Conservation (phyloP, 75 land plant species). For the Pseudotsuga menziesii region DNA sequence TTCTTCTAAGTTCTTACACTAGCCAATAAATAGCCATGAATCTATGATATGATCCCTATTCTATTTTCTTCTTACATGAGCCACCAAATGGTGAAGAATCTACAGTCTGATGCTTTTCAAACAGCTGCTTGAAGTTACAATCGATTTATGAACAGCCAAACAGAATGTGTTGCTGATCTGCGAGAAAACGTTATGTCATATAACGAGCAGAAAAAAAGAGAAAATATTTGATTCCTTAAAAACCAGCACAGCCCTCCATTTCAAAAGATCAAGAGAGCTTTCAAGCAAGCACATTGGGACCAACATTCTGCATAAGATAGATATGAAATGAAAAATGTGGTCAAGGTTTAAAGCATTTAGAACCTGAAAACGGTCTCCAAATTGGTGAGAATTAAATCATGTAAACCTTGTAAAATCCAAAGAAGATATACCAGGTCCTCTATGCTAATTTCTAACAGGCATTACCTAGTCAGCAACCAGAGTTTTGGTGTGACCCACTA, state of each 20-base stretch:
- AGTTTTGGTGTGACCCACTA: not conserved
- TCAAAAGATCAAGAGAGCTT: not conserved
- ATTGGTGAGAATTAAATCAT: not conserved
- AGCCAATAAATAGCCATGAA: constrained; percentile 2
- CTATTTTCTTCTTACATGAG: not conserved
- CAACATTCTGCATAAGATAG: not conserved
- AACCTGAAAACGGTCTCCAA: not conserved
- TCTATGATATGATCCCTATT: not conserved
- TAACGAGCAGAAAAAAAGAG: not conserved
- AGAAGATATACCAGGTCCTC: not conserved
- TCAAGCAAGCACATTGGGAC: not conserved
- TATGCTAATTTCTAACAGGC: not conserved
- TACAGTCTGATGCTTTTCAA: not conserved
- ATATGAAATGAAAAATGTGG: not conserved
- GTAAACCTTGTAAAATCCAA: not conserved
- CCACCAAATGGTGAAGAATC: not conserved
- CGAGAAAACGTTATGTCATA: not conserved
- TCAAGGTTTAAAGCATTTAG: not conserved
- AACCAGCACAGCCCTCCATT: not conserved
- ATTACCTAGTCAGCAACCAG: constrained; percentile 2
- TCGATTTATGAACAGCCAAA: not conserved
- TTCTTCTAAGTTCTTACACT: no score
- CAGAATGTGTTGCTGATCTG: not conserved
- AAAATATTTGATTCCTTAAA: not conserved
- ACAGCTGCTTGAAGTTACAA: not conserved